Conservation (phyloP, 768 basidiomycete species). For the Leccinum disarticulatum region DNA sequence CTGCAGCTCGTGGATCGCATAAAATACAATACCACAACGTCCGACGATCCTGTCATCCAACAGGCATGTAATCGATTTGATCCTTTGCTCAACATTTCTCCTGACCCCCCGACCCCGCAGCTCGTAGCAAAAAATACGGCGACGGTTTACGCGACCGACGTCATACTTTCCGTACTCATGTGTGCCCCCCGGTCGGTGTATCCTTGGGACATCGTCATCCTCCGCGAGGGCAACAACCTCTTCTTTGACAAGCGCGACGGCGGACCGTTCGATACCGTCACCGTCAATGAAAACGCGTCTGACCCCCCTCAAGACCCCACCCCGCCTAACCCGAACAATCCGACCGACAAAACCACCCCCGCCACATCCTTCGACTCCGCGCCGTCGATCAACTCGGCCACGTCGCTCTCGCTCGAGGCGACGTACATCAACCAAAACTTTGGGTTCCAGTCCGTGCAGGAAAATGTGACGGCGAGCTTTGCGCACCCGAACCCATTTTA, state of each 20-base stretch:
- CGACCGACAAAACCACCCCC: constrained; percentile 54
- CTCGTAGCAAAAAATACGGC: constrained; percentile 80
- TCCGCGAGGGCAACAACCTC: constrained; percentile 88
- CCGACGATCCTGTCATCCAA: constrained; percentile 96
- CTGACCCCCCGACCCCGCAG: constrained; percentile 36
- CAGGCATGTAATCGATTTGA: constrained; percentile 49
- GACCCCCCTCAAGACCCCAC: constrained; percentile 88
- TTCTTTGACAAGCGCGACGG: constrained; percentile 98
- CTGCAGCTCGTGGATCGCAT: constrained; percentile 92
- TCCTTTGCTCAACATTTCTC: not conserved
- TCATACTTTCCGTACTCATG: constrained; percentile 95
- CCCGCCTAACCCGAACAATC: constrained; percentile 77
- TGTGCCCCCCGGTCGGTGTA: constrained; percentile 93
- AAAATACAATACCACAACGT: constrained; percentile 96
- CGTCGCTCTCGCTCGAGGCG: constrained; percentile 92
- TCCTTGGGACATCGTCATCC: constrained; percentile 97
- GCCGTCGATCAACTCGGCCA: constrained; percentile 89
- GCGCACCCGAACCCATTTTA: constrained; percentile 95
- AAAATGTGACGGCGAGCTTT: constrained; percentile 70
- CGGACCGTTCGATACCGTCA: constrained; percentile 94
- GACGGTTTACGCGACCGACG: constrained; percentile 90
- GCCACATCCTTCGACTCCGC: constrained; percentile 49
- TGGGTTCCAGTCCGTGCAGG: constrained; percentile 90
- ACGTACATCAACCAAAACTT: constrained; percentile 99
- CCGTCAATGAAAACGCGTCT: constrained; percentile 97